Evolutionary conservation across 768 basidiomycete genomes (phyloP), one percentile per base, ranked within the genome.

Genomic region (Leccinum ochraceum): DNA sequence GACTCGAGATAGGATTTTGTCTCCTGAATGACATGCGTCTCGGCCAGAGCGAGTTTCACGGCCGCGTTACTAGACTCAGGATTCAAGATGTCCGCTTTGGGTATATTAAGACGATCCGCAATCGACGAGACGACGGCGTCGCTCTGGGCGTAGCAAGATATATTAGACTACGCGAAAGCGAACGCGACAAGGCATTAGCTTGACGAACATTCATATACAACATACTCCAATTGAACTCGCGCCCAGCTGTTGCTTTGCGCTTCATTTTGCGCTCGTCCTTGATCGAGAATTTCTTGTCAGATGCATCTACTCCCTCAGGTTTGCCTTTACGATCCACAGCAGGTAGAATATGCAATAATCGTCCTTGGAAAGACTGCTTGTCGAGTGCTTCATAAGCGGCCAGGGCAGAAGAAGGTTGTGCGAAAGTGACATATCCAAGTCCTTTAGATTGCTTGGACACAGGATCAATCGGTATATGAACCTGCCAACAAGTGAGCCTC

Each of bases 1-100:
- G 83, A 80, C 69, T 95, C 92, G 17, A 98, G 84, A 74, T 92
- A 97, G 0, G 86, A 75, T 70, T 96, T 97, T 1, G 95, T 98
- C 74, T 98, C 96, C 61, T 91, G 85, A 59, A 99, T 95, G 74
- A 98, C 86, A 66, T 95, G 92, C 17, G 97, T 97, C 75, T 99
- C 97, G 0, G 97, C 96, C 42, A 98, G 80, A 0, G 97, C 96
- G 42, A 98, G 86, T 72, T 95, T 97, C 59, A 98, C 94, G 2
- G 96, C 95, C 1, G 91, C 85, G 63, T 88, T 88, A 36, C 85
- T 84, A 1, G 86, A 86, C 60, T 94, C 90, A 0, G 93, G 87
- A 70, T 93, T 92, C 58, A 98, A 80, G 24, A 99, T 90, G 32
- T 92, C 90, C 2, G 93, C 79, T 76, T 98, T 98, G 28, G 87